Conservation (phyloP, 768 basidiomycete genomes). For the Exidia glandulosa region DNA sequence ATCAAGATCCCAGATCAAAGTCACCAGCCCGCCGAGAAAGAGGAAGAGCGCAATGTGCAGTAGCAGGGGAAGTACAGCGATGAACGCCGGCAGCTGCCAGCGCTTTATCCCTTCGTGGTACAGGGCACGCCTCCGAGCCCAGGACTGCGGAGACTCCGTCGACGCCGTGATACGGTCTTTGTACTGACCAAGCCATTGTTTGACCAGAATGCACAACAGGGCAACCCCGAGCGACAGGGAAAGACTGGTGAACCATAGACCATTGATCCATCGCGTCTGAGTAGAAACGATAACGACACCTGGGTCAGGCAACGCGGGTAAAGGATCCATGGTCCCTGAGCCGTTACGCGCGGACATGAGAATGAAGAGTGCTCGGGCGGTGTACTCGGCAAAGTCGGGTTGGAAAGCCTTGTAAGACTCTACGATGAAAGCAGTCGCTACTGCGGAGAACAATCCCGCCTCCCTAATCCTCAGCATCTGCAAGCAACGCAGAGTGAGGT, state of each 20-base stretch:
- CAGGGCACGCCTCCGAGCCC: background rate
- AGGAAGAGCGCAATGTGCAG: conserved; percentile 3
- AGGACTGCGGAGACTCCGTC: background rate
- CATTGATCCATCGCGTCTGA: background rate
- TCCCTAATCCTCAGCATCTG: background rate
- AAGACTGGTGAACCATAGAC: conserved; percentile 2
- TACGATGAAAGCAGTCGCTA: conserved; percentile 4
- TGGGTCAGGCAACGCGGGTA: background rate
- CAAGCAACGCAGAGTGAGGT: background rate
- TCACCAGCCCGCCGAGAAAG: background rate
- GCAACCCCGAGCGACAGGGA: background rate
- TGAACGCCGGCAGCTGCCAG: background rate
- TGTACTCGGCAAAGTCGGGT: background rate
- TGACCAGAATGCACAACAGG: background rate
- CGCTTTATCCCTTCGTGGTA: background rate
- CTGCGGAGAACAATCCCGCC: conserved; percentile 7
- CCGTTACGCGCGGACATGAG: background rate
- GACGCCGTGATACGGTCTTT: background rate
- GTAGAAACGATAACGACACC: background rate
- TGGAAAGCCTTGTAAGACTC: conserved; percentile 7
- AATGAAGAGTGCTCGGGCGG: background rate
- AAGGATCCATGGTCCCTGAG: background rate
- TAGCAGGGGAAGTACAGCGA: background rate
- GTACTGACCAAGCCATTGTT: background rate
- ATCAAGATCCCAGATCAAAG: background rate